phyloP scores from a whole-genome alignment of 148 eudicot species.

The Silene uniflora region DNA sequence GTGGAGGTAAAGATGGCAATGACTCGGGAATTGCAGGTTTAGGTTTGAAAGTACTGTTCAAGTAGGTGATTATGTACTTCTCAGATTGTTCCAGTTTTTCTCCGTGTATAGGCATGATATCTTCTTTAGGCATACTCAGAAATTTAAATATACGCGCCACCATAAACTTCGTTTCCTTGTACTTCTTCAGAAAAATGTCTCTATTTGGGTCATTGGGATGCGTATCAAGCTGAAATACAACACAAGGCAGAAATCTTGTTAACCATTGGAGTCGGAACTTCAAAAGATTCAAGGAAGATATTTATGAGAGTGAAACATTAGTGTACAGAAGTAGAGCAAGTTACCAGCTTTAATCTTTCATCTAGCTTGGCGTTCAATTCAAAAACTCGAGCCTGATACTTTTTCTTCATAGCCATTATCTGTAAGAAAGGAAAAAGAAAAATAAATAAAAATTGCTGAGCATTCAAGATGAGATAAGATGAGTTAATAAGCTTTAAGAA shows the following conservation, averaged over 20 bases:
- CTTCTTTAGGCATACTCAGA: constrained; percentile 17
- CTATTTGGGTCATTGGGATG: constrained; percentile 5
- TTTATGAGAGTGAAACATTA: not conserved
- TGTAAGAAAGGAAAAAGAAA: not conserved
- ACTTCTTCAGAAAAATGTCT: not conserved
- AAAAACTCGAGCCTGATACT: not conserved
- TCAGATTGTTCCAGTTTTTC: constrained; percentile 7
- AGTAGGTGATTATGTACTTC: not conserved
- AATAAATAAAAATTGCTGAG: not conserved
- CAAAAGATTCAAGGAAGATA: not conserved
- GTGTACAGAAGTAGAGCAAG: not conserved
- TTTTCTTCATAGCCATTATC: constrained; percentile 19
- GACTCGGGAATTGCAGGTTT: not conserved
- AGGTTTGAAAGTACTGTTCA: not conserved
- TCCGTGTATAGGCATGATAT: constrained; percentile 11
- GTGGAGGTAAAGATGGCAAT: not conserved
- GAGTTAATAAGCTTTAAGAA: not conserved
- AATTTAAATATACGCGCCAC: not conserved
- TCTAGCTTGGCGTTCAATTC: not conserved
- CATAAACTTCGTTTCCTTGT: not conserved
- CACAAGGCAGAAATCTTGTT: not conserved
- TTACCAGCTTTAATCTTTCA: constrained; percentile 13
- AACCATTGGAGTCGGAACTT: not conserved
- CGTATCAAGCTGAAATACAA: constrained; percentile 16
- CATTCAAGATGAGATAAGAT: not conserved